Evolutionary conservation across 108 stramenopile species (phyloP).

Genomic region (Cyclostephanos invisitatus): DNA sequence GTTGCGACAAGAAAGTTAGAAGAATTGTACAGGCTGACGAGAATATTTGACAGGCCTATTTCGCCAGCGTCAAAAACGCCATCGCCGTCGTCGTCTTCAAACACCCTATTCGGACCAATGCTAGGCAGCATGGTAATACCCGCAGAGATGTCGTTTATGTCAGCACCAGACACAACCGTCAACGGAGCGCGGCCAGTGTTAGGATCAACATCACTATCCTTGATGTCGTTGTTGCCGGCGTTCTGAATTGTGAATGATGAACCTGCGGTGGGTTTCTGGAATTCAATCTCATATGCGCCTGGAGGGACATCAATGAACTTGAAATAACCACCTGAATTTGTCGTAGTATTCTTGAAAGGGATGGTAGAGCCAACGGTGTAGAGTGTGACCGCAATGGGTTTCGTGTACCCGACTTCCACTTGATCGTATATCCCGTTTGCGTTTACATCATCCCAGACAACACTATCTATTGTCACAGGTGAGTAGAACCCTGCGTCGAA

Average conservation of each 20-base stretch:
- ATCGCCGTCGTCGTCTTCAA: slow-evolving; percentile 23
- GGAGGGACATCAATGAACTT: slow-evolving; percentile 26
- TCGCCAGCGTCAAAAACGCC: slow-evolving; percentile 21
- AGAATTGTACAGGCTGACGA: slow-evolving; percentile 3
- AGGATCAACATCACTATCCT: slow-evolving; percentile 34
- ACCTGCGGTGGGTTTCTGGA: slow-evolving; percentile 1
- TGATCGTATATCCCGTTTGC: slow-evolving; percentile 30
- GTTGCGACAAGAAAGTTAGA: background rate
- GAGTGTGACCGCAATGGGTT: slow-evolving; percentile 27
- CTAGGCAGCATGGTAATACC: slow-evolving; percentile 26
- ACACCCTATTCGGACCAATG: slow-evolving; percentile 11
- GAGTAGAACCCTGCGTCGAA: slow-evolving; percentile 37
- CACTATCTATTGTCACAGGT: slow-evolving; percentile 23
- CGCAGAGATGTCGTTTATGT: slow-evolving; percentile 22
- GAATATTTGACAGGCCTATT: slow-evolving; percentile 12
- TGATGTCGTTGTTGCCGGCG: slow-evolving; percentile 7
- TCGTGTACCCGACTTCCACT: slow-evolving; percentile 23
- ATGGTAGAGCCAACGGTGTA: slow-evolving; percentile 7
- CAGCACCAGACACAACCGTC: slow-evolving; percentile 33
- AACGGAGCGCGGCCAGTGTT: slow-evolving; percentile 25
- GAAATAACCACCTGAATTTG: slow-evolving; percentile 17
- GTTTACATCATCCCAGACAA: slow-evolving; percentile 30
- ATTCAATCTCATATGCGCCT: slow-evolving; percentile 40
- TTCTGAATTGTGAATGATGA: slow-evolving; percentile 12
- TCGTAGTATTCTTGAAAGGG: slow-evolving; percentile 2